phyloP scores from a whole-genome alignment of 2,329 filamentous ascomycete genomes.

The Colletotrichum shisoi region DNA sequence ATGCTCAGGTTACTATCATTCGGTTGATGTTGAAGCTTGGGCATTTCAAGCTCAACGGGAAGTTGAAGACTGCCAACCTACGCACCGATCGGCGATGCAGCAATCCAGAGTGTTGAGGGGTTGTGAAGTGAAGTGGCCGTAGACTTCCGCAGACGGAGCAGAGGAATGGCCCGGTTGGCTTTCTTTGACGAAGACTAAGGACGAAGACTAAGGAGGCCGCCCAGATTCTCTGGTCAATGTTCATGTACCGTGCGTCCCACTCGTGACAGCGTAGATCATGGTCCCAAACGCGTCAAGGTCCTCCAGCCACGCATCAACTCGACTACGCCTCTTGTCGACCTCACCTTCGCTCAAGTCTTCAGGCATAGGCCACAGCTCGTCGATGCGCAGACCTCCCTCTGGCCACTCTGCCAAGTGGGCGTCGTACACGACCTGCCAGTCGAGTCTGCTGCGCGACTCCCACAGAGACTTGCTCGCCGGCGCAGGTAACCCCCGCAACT shows the following conservation, averaged over 20 bases:
- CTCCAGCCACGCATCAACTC: conserved; percentile 60
- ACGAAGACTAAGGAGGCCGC: no score
- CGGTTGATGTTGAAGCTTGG: conserved; percentile 8
- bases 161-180: neutral
- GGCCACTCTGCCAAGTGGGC: conserved; percentile 53
- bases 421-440: conserved; percentile 58
- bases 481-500: conserved; percentile 55
- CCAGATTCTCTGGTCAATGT: neutral
- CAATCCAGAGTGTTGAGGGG: neutral
- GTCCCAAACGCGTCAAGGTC: conserved; percentile 62
- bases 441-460: conserved; percentile 48
- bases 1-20: neutral
- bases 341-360: conserved; percentile 45
- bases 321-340: conserved; percentile 46
- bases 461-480: conserved; percentile 55
- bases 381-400: conserved; percentile 53
- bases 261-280: conserved; percentile 60
- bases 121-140: neutral
- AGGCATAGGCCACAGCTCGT: conserved; percentile 60
- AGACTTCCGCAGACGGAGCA: neutral
- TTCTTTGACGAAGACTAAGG: conserved; percentile 1
- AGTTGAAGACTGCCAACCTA: neutral
- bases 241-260: conserved; percentile 52
- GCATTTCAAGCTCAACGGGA: neutral
- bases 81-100: neutral